Evolutionary conservation across 164 flowering plant genomes (phyloP).

Genomic region (Platanus orientalis): DNA sequence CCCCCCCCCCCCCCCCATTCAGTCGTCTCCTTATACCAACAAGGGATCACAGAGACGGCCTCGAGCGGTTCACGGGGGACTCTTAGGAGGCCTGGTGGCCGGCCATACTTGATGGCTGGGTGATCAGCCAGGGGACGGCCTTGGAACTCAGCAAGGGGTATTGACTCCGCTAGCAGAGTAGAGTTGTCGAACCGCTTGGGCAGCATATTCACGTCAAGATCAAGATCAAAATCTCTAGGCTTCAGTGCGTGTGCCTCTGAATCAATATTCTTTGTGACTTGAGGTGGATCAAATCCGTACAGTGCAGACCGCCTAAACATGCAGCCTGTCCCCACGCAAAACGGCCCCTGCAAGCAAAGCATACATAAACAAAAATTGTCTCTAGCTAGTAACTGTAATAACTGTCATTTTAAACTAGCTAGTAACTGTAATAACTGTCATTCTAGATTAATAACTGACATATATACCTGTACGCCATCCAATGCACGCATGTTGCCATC

Average conservation of each 20-base stretch:
- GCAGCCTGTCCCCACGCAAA: conserved; percentile 82
- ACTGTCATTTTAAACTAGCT: no score
- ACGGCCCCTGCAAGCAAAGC: conserved; percentile 47
- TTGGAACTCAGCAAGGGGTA: conserved; percentile 61
- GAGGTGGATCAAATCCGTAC: conserved; percentile 75
- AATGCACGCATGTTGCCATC: conserved; percentile 79
- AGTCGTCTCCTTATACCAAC: conserved; percentile 75
- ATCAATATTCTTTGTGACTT: conserved; percentile 25
- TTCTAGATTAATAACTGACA: no score
- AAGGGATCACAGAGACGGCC: conserved; percentile 61
- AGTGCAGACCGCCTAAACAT: conserved; percentile 63
- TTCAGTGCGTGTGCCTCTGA: conserved; percentile 51
- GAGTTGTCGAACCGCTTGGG: conserved; percentile 74
- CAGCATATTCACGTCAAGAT: conserved; percentile 38
- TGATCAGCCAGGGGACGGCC: conserved; percentile 74
- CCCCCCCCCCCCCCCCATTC: conserved; percentile 67
- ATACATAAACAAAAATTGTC: no score
- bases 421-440: no score
- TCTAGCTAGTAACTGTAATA: no score
- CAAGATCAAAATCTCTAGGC: conserved; percentile 57
- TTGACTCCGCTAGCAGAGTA: conserved; percentile 47
- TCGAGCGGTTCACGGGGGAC: conserved; percentile 53
- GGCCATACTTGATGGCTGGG: conserved; percentile 55
- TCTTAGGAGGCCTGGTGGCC: conserved; percentile 62
- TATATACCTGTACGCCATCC: conserved; percentile 33